Conservation (phyloP, 73 alveolate genomes). For the Effrenium voratum region DNA sequence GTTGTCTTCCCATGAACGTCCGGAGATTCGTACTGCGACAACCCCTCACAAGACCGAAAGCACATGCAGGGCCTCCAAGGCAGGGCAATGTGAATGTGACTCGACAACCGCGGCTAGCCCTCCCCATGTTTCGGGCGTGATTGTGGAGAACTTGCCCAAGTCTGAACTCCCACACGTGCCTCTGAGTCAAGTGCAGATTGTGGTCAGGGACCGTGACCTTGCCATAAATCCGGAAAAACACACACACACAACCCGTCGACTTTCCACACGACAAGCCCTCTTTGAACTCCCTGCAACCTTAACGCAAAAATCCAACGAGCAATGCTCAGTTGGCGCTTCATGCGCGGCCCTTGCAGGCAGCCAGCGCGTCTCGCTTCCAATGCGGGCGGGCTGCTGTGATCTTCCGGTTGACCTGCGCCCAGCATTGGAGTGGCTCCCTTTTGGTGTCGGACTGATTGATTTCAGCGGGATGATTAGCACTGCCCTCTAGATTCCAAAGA, state of each 20-base stretch:
- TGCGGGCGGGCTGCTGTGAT: constrained; percentile 13
- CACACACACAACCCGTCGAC: neutral
- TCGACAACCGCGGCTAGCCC: too few relatives aligned
- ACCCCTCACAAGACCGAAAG: too few relatives aligned
- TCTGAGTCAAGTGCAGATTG: constrained; percentile 73
- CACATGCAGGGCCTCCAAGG: too few relatives aligned
- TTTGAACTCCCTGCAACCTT: neutral
- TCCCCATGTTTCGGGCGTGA: too few relatives aligned
- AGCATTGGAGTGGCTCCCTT: neutral
- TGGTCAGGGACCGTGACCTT: constrained; percentile 83
- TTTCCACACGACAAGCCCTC: neutral
- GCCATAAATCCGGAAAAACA: neutral
- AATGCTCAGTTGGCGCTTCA: neutral
- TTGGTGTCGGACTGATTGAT: neutral
- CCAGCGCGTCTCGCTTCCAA: neutral
- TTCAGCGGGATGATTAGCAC: neutral
- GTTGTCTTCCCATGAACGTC: too few relatives aligned
- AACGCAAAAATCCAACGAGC: neutral
- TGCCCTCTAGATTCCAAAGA: neutral
- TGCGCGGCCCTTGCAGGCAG: neutral
- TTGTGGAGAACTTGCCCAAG: too few relatives aligned
- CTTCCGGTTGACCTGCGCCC: constrained; percentile 71
- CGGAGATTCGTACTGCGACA: too few relatives aligned
- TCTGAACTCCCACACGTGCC: too few relatives aligned
- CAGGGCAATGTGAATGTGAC: too few relatives aligned